phyloP scores from a whole-genome alignment of 2,329 filamentous ascomycete species.

The Talaromyces sp. region DNA sequence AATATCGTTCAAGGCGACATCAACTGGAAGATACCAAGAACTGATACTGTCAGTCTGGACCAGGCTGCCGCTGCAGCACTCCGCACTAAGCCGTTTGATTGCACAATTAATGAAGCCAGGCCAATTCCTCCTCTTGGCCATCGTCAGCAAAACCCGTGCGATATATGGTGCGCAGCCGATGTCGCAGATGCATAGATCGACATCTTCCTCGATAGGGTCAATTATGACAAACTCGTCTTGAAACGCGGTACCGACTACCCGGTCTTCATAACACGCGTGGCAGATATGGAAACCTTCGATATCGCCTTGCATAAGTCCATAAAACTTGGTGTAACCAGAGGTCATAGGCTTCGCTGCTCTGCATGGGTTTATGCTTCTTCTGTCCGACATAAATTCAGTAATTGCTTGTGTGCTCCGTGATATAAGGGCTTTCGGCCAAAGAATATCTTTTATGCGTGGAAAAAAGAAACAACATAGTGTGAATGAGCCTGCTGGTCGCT shows the following conservation, averaged over 20 bases:
- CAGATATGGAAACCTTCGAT: neutral
- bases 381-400: neutral
- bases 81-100: neutral
- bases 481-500: neutral
- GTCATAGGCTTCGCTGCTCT: neutral
- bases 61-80: neutral
- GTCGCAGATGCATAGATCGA: neutral
- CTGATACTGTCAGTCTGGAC: neutral
- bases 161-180: neutral
- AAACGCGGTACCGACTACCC: neutral
- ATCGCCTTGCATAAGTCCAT: neutral
- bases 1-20: neutral
- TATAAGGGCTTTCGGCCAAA: neutral
- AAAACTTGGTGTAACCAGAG: neutral
- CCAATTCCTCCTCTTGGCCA: neutral
- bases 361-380: neutral
- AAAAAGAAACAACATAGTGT: neutral
- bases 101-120: neutral
- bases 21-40: neutral
- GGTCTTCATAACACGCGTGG: neutral
- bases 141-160: neutral
- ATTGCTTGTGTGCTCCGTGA: neutral
- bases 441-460: neutral
- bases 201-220: neutral
- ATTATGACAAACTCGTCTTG: neutral